Conservation (phyloP, 2,329 filamentous ascomycete genomes). For the Penicillium sp. region DNA sequence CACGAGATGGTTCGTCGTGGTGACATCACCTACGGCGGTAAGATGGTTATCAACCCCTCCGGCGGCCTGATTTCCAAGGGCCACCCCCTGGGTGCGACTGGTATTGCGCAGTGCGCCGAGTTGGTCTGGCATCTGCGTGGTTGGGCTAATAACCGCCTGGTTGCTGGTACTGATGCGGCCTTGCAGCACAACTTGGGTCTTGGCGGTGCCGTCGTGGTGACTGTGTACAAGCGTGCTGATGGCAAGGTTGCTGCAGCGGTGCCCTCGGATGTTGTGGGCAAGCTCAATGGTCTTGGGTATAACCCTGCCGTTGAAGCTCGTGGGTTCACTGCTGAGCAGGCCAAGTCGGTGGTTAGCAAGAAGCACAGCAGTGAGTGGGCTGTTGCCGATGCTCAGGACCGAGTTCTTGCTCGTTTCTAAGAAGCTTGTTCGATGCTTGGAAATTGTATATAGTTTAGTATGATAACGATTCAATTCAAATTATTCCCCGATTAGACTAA, state of each 20-base stretch:
- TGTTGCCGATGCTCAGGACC: constrained; percentile 73
- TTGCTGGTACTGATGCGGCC: constrained; percentile 71
- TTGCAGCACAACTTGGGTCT: constrained; percentile 94
- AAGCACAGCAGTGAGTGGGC: constrained; percentile 75
- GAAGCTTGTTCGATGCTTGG: neutral
- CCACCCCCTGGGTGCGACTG: constrained; percentile 90
- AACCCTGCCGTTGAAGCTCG: constrained; percentile 90
- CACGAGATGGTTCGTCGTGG: constrained; percentile 87
- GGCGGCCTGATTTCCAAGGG: constrained; percentile 96
- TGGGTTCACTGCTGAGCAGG: constrained; percentile 82
- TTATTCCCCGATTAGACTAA: neutral
- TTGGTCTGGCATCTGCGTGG: constrained; percentile 93
- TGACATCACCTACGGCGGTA: constrained; percentile 89
- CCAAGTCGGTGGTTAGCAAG: constrained; percentile 71
- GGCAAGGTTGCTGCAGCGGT: constrained; percentile 68
- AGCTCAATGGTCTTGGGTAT: constrained; percentile 75
- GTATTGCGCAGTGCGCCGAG: constrained; percentile 94
- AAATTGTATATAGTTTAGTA: constrained; percentile 25
- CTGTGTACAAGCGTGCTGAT: constrained; percentile 85
- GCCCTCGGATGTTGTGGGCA: constrained; percentile 68
- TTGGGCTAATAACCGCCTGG: constrained; percentile 89
- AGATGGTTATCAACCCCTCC: constrained; percentile 85
- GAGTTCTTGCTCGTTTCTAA: constrained; percentile 73
- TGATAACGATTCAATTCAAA: constrained; percentile 17
- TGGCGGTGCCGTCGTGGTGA: constrained; percentile 87